These are phyloP conservation scores for Syzygium grande DNA, from an alignment of 345 rosid genomes.

Conservation along the genomic window DNA sequence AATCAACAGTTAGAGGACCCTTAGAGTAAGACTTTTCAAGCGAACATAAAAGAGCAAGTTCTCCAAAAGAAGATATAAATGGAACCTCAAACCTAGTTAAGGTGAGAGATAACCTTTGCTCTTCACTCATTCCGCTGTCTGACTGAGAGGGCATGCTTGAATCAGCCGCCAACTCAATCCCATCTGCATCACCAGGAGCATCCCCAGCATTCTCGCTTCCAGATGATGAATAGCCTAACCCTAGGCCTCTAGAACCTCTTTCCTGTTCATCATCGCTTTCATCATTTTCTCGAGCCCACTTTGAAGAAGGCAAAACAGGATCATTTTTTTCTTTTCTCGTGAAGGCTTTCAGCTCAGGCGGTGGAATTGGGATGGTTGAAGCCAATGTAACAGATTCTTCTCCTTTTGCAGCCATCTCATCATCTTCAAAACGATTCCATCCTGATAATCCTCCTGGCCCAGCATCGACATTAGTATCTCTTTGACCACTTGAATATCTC, in stretches of 20 bases:
- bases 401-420: constrained; percentile 28
- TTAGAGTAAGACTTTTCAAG: background rate
- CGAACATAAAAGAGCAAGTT: background rate
- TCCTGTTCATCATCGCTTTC: constrained; percentile 82
- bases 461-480: constrained; percentile 39
- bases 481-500: constrained; percentile 36
- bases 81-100: background rate
- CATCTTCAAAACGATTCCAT: constrained; percentile 35
- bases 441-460: constrained; percentile 38
- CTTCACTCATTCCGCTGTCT: constrained; percentile 73
- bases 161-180: constrained; percentile 41
- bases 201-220: constrained; percentile 84
- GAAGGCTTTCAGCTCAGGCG: constrained; percentile 61
- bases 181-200: constrained; percentile 48
- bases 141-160: constrained; percentile 36
- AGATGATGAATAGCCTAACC: constrained; percentile 79
- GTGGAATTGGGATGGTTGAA: constrained; percentile 44
- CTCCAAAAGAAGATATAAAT: background rate
- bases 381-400: constrained; percentile 30
- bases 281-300: constrained; percentile 95
- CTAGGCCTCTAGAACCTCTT: constrained; percentile 40
- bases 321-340: constrained; percentile 64
- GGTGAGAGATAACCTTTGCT: constrained; percentile 55
- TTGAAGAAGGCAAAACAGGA: constrained; percentile 78
- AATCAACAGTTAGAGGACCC: background rate